Evolutionary conservation across 768 basidiomycete species (phyloP).

Genomic region (Podaxis mareebaensis): DNA sequence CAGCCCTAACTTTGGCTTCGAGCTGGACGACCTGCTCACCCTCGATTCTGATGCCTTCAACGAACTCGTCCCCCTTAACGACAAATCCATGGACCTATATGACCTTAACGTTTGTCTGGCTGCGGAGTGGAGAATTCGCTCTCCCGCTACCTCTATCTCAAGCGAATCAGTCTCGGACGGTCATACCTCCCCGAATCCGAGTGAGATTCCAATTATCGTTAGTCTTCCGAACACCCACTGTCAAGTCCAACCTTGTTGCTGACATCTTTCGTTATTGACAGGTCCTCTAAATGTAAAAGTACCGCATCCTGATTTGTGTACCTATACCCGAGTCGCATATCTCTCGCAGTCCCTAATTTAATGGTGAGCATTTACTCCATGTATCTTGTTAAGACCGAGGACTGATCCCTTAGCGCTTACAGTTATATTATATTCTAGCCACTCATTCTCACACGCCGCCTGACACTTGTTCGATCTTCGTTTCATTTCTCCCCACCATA

Average conservation of each 20-base stretch:
- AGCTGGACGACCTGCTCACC: constrained; percentile 17
- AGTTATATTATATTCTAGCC: constrained; percentile 8
- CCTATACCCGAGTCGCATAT: not conserved
- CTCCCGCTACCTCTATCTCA: constrained; percentile 13
- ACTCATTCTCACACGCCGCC: not conserved
- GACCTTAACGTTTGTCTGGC: constrained; percentile 13
- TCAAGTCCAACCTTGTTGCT: not conserved
- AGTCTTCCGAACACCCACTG: not conserved
- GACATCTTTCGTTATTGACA: not conserved
- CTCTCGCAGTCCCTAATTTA: constrained; percentile 9
- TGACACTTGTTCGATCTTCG: constrained; percentile 2
- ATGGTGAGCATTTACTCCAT: constrained; percentile 4
- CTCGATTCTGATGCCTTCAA: constrained; percentile 16
- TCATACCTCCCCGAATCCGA: not conserved
- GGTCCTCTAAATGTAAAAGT: constrained; percentile 9
- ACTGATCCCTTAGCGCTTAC: not conserved
- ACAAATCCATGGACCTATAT: constrained; percentile 16
- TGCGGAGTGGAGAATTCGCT: constrained; percentile 9
- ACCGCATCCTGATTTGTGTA: constrained; percentile 1
- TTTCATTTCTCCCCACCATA: constrained; percentile 2
- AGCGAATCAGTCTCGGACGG: constrained; percentile 10
- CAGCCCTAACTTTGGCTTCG: constrained; percentile 5
- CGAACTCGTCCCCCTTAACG: constrained; percentile 4
- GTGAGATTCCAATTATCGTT: constrained; percentile 8
- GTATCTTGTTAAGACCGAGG: not conserved